Percentiles rank a stretch among this genome's conserved stretches.
Evolutionary conservation across 192 early-diverging fungal species (phyloP).

Genomic region (Podila epigama): DNA sequence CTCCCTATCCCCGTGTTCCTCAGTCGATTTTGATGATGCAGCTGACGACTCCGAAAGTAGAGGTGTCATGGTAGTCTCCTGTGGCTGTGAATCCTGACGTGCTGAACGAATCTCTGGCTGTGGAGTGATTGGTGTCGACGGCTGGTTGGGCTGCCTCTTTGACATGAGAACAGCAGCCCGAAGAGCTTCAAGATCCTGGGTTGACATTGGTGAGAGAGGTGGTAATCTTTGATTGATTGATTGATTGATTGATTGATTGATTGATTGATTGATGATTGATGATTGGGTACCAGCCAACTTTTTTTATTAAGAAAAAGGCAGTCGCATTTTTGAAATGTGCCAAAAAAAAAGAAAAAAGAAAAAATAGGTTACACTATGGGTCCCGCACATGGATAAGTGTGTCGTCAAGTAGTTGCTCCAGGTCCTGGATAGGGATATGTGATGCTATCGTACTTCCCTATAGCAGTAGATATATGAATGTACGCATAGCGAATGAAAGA

Average conservation of each 20-base stretch:
- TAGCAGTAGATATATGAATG: background rate
- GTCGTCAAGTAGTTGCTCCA: slow-evolving; percentile 15
- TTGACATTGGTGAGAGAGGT: background rate
- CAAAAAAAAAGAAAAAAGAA: no score
- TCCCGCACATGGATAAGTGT: background rate
- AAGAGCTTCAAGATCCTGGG: slow-evolving; percentile 25
- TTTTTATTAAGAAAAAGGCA: background rate
- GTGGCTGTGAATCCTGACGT: background rate
- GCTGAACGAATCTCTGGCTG: background rate
- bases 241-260: background rate
- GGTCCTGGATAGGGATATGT: slow-evolving; percentile 17
- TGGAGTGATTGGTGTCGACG: background rate
- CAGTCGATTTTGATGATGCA: background rate
- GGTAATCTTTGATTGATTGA: background rate
- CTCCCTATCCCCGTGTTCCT: slow-evolving; percentile 9
- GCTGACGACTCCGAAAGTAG: no score
- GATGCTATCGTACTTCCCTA: slow-evolving; percentile 24
- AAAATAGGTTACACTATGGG: no score
- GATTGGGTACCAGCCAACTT: background rate
- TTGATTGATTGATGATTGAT: background rate
- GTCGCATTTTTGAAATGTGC: background rate
- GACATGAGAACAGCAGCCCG: slow-evolving; percentile 25
- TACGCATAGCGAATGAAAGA: background rate
- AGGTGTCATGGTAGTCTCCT: background rate
- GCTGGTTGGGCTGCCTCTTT: background rate